Evolutionary conservation across 1,284 basidiomycete genomes (phyloP).

Genomic region (Melampsora larici-populina): DNA sequence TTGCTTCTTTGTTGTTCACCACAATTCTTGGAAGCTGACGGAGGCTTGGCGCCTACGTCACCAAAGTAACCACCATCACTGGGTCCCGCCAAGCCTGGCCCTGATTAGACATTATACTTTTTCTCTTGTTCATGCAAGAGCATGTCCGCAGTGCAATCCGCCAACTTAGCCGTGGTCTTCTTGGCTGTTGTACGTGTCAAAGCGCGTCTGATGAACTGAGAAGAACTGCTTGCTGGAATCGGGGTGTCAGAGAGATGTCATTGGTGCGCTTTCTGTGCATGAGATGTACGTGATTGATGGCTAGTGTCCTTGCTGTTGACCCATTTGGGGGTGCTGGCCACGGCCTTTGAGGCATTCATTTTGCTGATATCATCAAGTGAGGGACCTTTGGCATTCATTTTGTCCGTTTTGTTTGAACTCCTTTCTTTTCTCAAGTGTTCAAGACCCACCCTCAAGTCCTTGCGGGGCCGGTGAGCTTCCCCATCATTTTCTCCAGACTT

Average conservation of each 20-base stretch:
- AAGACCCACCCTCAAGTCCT: no score
- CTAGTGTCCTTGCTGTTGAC: background rate
- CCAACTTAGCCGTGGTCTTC: slow-evolving; percentile 1
- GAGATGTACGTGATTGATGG: no score
- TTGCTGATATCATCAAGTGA: background rate
- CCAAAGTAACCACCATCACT: slow-evolving; percentile 31
- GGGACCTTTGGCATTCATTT: background rate
- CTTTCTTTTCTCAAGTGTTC: no score
- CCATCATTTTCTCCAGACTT: no score
- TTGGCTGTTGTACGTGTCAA: slow-evolving; percentile 23
- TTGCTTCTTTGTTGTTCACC: background rate
- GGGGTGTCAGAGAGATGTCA: background rate
- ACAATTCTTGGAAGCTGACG: background rate
- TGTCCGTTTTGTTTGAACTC: no score
- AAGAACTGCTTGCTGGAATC: background rate
- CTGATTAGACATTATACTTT: background rate
- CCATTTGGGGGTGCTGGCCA: background rate
- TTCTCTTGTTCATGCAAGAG: slow-evolving; percentile 36
- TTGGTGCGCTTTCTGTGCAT: background rate
- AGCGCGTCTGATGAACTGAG: background rate
- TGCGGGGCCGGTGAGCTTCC: no score
- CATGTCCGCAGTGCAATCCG: slow-evolving; percentile 19
- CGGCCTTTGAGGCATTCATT: background rate
- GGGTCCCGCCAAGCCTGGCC: background rate
- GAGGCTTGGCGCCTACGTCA: background rate